A percentile compares a stretch with the other conserved stretches of the same genome.
These are phyloP conservation scores for Cicer judaicum DNA, from an alignment of 306 rosid genomes.

Conservation along the genomic window DNA sequence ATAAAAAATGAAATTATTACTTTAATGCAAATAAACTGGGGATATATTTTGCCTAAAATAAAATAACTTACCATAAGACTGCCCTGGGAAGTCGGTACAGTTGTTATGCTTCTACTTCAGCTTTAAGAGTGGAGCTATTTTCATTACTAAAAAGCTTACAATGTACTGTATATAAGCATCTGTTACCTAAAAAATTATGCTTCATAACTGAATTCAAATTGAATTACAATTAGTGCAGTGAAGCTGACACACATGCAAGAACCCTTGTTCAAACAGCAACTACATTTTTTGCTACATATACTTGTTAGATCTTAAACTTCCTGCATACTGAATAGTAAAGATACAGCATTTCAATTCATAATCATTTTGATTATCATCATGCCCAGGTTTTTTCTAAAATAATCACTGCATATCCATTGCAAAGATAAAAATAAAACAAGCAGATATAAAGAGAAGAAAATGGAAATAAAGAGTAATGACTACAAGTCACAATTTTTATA, in stretches of 20 bases:
- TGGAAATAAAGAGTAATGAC: neutral
- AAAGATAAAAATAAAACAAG: slow-evolving; percentile 5
- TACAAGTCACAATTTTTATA: neutral
- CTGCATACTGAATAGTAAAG: too few relatives aligned
- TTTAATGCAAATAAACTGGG: too few relatives aligned
- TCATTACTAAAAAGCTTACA: too few relatives aligned
- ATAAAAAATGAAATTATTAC: too few relatives aligned
- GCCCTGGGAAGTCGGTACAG: neutral
- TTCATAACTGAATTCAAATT: neutral
- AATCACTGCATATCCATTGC: neutral
- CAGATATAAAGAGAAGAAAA: neutral
- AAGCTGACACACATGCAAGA: neutral
- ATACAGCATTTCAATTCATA: neutral
- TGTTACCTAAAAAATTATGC: too few relatives aligned
- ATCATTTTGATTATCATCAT: neutral
- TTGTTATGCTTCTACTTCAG: neutral
- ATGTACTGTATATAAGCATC: too few relatives aligned
- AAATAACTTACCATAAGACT: neutral
- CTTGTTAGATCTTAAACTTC: too few relatives aligned
- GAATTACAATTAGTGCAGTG: neutral
- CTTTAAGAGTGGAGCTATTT: neutral
- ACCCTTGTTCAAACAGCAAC: neutral
- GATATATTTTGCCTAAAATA: too few relatives aligned
- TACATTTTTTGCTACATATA: neutral
- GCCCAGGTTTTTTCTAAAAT: neutral